Evolutionary conservation across 345 rosid species (phyloP), one percentile per base, ranked within the genome.

Genomic region (Populus deltoides): DNA sequence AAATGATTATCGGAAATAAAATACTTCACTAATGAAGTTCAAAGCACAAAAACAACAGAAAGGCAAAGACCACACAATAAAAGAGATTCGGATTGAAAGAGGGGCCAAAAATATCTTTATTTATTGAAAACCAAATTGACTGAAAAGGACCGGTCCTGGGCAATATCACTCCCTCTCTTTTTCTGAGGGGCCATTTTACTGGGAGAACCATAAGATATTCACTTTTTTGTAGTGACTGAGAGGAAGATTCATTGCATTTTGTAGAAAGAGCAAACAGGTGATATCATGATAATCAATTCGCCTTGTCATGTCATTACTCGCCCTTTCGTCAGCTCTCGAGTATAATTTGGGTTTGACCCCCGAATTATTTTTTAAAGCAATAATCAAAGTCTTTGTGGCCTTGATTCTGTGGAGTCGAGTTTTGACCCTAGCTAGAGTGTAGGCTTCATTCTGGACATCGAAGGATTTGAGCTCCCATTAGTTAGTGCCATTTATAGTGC

Each of bases 241-340:
- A 45, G 3, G 33, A 7, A 29, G 62, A 65, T 75, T 9, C 77
- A 75, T 65, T 75, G 77, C 70, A 75, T 66, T 12, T 3, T 29
- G 59, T 1, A 20, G 18, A 25, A 65, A 75, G 2, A 22, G 6
- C 11, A 25, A 65, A 75, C 4, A 22, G 6, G 77, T n/a, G n/a
- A n/a, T n/a, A n/a, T 75, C 53, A 4, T 11, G 47, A 11, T 31
- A 2, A 10, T 75, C 77, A 31, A 11, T 6, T 73, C 20, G 13
- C 59, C 17, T 18, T 49, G 39, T 16, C 43, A 22, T 15, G 24
- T 49, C 5, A 29, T 27, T 9, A 27, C 13, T n/a, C 7, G 73
- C 11, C 12, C 3, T 9, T 9, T 49, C 51, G 45, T 17, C 59
- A 45, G 6, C 29, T 59, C 65, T 59, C 7, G 65, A 59, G 2